phyloP scores from a whole-genome alignment of 805 yeast genomes.

The Saccharomycodes ludwigii region DNA sequence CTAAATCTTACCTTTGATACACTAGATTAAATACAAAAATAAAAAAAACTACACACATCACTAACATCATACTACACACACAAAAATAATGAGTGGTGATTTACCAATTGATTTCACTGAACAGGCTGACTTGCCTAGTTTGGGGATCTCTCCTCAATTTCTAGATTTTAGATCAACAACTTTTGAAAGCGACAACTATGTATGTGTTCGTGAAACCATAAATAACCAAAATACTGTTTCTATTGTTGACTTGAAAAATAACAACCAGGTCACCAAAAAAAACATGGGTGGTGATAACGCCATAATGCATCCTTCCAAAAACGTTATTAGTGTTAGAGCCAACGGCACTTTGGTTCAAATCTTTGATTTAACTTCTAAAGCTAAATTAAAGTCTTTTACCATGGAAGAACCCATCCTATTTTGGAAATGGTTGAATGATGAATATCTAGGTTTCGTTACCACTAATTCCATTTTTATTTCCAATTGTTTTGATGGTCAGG shows the following conservation, averaged over 20 bases:
- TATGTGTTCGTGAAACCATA: constrained; percentile 59
- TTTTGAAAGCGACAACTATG: constrained; percentile 82
- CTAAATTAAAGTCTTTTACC: constrained; percentile 78
- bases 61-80: too few relatives aligned
- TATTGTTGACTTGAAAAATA: constrained; percentile 71
- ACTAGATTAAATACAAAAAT: too few relatives aligned
- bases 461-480: constrained; percentile 64
- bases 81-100: constrained; percentile 35
- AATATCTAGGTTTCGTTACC: constrained; percentile 74
- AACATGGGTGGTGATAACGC: constrained; percentile 97
- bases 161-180: constrained; percentile 92
- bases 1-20: too few relatives aligned
- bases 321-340: constrained; percentile 87
- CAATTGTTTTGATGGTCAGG: constrained; percentile 72
- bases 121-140: constrained; percentile 72
- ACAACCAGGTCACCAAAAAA: constrained; percentile 73
- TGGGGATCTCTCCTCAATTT: constrained; percentile 76
- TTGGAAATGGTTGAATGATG: constrained; percentile 85
- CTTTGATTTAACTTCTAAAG: constrained; percentile 78
- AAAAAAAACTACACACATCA: too few relatives aligned
- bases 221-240: constrained; percentile 80
- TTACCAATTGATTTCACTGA: constrained; percentile 97
- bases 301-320: constrained; percentile 84
- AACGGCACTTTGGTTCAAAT: constrained; percentile 94
- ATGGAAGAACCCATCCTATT: constrained; percentile 81